Conservation (phyloP, 257 asterid genomes). For the Leonotis leonurus region DNA sequence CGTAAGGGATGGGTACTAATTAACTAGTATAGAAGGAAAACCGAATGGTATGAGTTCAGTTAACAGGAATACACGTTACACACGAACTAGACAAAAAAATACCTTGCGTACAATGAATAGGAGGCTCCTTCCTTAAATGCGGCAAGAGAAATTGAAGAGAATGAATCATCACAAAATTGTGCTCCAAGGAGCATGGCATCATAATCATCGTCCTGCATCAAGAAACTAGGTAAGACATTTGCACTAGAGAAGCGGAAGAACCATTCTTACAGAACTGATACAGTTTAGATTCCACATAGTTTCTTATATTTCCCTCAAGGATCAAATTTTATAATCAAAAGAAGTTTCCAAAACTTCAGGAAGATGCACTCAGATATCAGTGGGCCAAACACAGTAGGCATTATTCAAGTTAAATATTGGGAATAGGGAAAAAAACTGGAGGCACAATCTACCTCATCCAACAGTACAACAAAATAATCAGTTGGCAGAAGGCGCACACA, state of each 20-base stretch:
- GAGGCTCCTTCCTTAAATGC: constrained; percentile 41
- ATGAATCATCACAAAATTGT: constrained; percentile 86
- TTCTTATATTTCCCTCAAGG: neutral
- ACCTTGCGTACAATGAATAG: constrained; percentile 80
- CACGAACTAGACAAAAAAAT: neutral
- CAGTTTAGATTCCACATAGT: neutral
- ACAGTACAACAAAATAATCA: constrained; percentile 67
- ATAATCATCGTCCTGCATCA: constrained; percentile 74
- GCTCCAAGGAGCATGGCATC: constrained; percentile 91
- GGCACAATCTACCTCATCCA: constrained; percentile 65
- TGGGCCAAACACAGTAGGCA: neutral
- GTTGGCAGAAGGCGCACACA: constrained; percentile 81
- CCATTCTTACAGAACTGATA: neutral
- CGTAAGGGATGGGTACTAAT: too few relatives aligned
- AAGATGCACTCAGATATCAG: neutral
- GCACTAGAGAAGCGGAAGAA: neutral
- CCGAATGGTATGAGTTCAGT: neutral
- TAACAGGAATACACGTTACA: constrained; percentile 6
- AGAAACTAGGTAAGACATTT: constrained; percentile 6
- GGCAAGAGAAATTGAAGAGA: constrained; percentile 62
- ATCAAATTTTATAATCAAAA: neutral
- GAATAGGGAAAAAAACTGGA: neutral
- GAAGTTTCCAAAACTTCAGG: constrained; percentile 3
- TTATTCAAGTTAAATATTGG: neutral
- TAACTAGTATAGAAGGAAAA: neutral